These are phyloP conservation scores for Alternaria dauci DNA, from an alignment of 2,329 filamentous ascomycete genomes.

Conservation along the genomic window DNA sequence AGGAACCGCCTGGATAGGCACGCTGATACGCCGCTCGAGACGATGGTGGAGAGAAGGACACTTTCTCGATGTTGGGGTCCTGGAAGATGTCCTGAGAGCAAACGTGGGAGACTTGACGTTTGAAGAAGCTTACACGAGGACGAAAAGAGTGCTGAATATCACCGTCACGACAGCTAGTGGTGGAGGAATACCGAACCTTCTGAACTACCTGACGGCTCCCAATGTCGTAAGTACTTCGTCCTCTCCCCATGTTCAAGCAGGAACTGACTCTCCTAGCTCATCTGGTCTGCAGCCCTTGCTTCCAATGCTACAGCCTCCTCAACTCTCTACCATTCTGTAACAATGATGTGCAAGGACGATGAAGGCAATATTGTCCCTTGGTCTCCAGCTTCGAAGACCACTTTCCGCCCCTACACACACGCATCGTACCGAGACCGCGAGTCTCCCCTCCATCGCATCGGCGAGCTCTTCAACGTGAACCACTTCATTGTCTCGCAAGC, in stretches of 20 bases:
- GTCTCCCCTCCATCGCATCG: slow-evolving; percentile 73
- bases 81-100: slow-evolving; percentile 83
- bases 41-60: slow-evolving; percentile 81
- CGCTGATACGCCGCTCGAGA: slow-evolving; percentile 69
- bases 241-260: not conserved
- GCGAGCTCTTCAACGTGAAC: slow-evolving; percentile 89
- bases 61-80: slow-evolving; percentile 80
- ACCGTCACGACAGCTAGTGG: slow-evolving; percentile 80
- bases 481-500: slow-evolving; percentile 96
- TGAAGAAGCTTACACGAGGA: slow-evolving; percentile 87
- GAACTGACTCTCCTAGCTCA: slow-evolving; percentile 63
- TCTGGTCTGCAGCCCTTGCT: slow-evolving; percentile 80
- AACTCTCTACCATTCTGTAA: slow-evolving; percentile 70
- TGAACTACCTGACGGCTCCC: slow-evolving; percentile 92
- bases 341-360: slow-evolving; percentile 80
- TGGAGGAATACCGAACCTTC: slow-evolving; percentile 79
- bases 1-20: slow-evolving; percentile 58
- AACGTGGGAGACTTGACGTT: slow-evolving; percentile 93
- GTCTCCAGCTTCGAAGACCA: slow-evolving; percentile 67
- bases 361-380: slow-evolving; percentile 77
- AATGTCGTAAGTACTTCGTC: slow-evolving; percentile 74
- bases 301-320: slow-evolving; percentile 75
- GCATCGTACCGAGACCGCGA: slow-evolving; percentile 72
- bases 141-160: slow-evolving; percentile 89
- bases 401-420: slow-evolving; percentile 72